Evolutionary conservation across 257 asterid species (phyloP), one percentile per base, ranked within the genome.

Genomic region (Rehmannia glutinosa): DNA sequence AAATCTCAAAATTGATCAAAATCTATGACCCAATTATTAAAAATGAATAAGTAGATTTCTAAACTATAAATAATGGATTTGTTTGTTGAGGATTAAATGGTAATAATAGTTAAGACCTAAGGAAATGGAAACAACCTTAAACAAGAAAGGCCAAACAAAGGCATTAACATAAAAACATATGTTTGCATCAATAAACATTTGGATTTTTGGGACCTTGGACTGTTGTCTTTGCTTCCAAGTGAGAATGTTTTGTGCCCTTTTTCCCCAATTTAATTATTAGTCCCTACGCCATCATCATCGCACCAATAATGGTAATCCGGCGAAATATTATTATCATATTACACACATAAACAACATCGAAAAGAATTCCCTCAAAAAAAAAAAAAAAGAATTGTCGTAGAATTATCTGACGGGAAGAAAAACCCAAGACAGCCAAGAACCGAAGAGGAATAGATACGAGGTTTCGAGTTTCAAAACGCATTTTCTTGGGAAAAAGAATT

Each of bases 191-290:
- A 54, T 25, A 39, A 17, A 73, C 69, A 65, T 55, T 38, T 21
- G 58, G 54, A n/a, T n/a, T n/a, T 52, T 53, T 30, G 28, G 60
- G 54, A 64, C 4, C 57, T 55, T n/a, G 15, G 65, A 75, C 73
- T 70, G 41, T 64, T 70, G 70, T 50, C 76, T 76, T 70, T 58
- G 73, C 77, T 70, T 76, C 70, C 47, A 72, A 72, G 77, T 71
- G 75, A 66, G 77, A 77, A 77, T 77, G 81, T 77, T 43, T 77
- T n/a, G n/a, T n/a, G n/a, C n/a, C n/a, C n/a, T 50, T 71, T 30
- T 64, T 50, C 49, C 71, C 68, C 71, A 16, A 57, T 69, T 73
- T 50, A 64, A 68, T 73, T 50, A 73, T 69, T 61, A 36, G 42
- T 17, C 62, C 51, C 50, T 32, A 50, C 39, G 71, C 53, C 65